Percentiles rank a stretch among this genome's conserved stretches.
phyloP scores from a whole-genome alignment of 2,329 filamentous ascomycete species.

The Alternaria angustiovoidea region DNA sequence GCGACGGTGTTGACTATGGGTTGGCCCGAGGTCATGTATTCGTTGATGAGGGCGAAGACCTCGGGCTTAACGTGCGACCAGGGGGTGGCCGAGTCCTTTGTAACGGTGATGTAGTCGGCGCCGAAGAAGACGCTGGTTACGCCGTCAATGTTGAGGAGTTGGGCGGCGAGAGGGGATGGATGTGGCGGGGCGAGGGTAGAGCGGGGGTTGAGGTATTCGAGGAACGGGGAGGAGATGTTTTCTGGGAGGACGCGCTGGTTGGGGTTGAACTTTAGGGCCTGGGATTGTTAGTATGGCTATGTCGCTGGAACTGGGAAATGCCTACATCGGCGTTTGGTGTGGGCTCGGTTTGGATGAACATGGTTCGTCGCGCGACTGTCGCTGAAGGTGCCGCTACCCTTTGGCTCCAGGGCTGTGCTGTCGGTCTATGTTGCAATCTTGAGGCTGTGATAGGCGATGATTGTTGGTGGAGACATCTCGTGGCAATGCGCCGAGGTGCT shows the following conservation, averaged over 20 bases:
- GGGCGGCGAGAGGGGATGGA: conserved; percentile 87
- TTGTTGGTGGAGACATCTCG: conserved; percentile 48
- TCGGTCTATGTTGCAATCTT: conserved; percentile 41
- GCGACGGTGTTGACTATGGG: conserved; percentile 77
- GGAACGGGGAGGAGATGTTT: conserved; percentile 74
- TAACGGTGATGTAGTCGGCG: conserved; percentile 94
- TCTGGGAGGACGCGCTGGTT: conserved; percentile 86
- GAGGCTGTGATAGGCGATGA: conserved; percentile 45
- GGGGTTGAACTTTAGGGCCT: conserved; percentile 90
- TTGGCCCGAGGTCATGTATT: conserved; percentile 85
- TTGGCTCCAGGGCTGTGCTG: conserved; percentile 35
- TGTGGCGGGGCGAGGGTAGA: conserved; percentile 88
- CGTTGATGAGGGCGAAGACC: conserved; percentile 93
- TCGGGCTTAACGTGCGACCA: conserved; percentile 97
- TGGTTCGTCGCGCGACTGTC: conserved; percentile 65
- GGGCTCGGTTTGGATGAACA: conserved; percentile 97
- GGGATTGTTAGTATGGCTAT: neutral
- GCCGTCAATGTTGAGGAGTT: conserved; percentile 91
- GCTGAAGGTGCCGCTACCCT: conserved; percentile 18
- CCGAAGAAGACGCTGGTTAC: conserved; percentile 97
- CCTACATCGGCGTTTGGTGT: conserved; percentile 90
- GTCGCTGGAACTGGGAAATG: neutral
- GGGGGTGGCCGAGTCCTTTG: conserved; percentile 84
- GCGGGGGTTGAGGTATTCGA: conserved; percentile 91
- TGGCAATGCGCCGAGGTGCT: conserved; percentile 36